Percentiles rank a stretch among this genome's conserved stretches.
phyloP scores from a whole-genome alignment of 140 eudicot species.

The Bidens hawaiensis region DNA sequence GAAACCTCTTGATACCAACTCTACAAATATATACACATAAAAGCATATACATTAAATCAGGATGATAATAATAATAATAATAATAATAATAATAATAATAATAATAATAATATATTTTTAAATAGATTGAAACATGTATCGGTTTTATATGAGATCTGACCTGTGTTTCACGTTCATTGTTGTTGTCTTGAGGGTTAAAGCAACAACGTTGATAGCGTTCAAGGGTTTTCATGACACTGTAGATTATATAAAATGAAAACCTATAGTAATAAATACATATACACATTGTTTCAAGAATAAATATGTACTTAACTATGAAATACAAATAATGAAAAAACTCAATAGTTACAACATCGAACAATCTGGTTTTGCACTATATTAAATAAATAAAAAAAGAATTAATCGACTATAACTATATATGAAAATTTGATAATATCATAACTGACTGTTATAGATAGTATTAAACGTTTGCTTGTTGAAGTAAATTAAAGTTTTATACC shows the following conservation, averaged over 20 bases:
- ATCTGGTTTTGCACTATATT: not conserved
- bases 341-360: too few relatives aligned
- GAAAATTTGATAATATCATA: not conserved
- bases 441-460: not conserved
- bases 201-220: conserved; percentile 81
- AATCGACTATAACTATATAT: too few relatives aligned
- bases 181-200: conserved; percentile 54
- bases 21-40: too few relatives aligned
- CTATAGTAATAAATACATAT: not conserved
- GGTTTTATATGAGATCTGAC: conserved; percentile 26
- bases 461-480: not conserved
- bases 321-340: not conserved
- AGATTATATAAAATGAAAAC: not conserved
- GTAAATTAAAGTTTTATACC: not conserved
- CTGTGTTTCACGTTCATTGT: conserved; percentile 64
- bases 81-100: too few relatives aligned
- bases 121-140: too few relatives aligned
- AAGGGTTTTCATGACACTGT: conserved; percentile 66
- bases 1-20: conserved; percentile 87
- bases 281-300: not conserved
- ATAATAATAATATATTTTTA: too few relatives aligned
- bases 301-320: not conserved
- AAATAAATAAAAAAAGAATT: too few relatives aligned
- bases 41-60: not conserved
- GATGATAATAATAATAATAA: not conserved